Evolutionary conservation across 441 rosid species (phyloP), one percentile per base, ranked within the genome.

Genomic region (Populus hybrid): DNA sequence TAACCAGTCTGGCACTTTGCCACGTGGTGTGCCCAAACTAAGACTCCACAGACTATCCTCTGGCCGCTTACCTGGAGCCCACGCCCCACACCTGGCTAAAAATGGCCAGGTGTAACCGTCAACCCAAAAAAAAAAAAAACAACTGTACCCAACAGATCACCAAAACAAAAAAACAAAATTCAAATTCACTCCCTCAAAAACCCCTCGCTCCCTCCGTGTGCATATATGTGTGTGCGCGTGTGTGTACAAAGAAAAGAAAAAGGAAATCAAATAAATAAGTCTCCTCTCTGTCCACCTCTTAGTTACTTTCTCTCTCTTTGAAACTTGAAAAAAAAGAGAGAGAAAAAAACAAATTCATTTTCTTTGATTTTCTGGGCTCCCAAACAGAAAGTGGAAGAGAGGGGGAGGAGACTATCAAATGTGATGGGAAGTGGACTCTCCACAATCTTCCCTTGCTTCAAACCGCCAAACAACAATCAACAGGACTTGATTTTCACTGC

Each of bases 341-440:
- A 65, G 67, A 32, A 40, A 10, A 63, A 72, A 63, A 21, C 42
- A 12, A 69, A 35, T 42, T 24, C 28, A 21, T 61, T 50, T 23
- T 24, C 64, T 67, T 23, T 40, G 11, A 46, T 82, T 87, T 80
- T 91, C 84, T 85, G 69, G 72, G 85, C 79, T 73, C 32, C 86
- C 86, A 50, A 79, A 70, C 75, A 38, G 72, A 53, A 68, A 64
- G 77, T 10, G 76, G 84, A 67, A 76, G 71, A 66, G 28, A 24
- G 26, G 28, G 70, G 79, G 71, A 79, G 65, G 63, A 65, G 78
- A 74, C 75, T 64, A 81, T 87, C 96, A 90, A 91, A 92, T 94
- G 99, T 91, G 93, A 95, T 95, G 99, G 99, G 99, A 84, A 90
- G 94, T 84, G 94, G 97, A 86, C 82, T 92, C 82, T 95, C 97